Base-by-base conservation (phyloP, 208 protist genomes). In the Crithidia mellificae region DNA sequence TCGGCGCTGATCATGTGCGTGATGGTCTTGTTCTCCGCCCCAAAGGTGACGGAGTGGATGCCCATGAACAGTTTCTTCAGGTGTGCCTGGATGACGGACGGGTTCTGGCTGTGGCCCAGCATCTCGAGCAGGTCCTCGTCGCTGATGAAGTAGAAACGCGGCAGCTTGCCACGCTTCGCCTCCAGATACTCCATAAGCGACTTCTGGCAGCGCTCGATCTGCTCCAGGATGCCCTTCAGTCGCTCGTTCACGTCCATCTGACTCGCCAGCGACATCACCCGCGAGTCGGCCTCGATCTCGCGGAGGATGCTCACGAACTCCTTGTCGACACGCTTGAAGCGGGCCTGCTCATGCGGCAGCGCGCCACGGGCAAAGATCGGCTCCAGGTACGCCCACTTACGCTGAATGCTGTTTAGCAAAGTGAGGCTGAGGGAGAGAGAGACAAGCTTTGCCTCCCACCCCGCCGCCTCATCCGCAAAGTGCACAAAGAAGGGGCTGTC, bases 81-180 rank as follows among this genome's bases (percentile, higher is more conserved):
- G 59, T 98, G 94, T 4, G 83, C 68, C 71, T 98, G 92, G 51
- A 98, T 94, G 32, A 95, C 87, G 30, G 82, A 84, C 0, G 92
- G 92, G 77, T 90, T 92, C 65, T 95, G 84, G 70, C 95, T 98
- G 69, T 97, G 94, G 20, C 95, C 95, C 32, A 98, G 84, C 83
- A 99, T 99, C 83, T 99, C 97, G 7, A 99, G 88, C 72, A 99
- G 80, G 68, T 99, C 98, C 66, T 99, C 97, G 79, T 99, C 98
- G 74, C 97, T 98, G 74, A 99, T 98, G 77, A 99, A 99, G 77
- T 99, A 99, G 73, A 99, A 99, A 52, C 98, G 90, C 9, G 94
- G 93, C 63, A 96, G 83, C 70, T 87, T 92, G 30, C 87, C 80
- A 22, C 98, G 88, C 85, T 99, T 99, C 47, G 96, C 77, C 73